Conservation (phyloP, 352 stramenopile genomes). For the Pythium phragmiticola region DNA sequence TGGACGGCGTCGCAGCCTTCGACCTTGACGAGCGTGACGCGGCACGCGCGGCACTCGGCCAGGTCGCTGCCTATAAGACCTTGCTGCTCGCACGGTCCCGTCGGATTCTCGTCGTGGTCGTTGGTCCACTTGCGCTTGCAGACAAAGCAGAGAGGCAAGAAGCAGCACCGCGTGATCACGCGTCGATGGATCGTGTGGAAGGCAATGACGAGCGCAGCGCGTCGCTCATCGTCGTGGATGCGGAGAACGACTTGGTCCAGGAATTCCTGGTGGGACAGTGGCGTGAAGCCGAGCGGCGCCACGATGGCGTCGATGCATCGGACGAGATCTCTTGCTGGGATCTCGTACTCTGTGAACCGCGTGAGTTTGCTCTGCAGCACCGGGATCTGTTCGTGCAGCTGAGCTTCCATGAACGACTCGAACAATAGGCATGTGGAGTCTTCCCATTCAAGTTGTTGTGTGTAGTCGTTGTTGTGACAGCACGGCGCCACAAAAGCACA, state of each 20-base stretch:
- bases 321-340: slow-evolving; percentile 5
- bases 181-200: slow-evolving; percentile 12
- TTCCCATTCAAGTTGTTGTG: slow-evolving; percentile 13
- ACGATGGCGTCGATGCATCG: neutral
- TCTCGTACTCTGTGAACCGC: slow-evolving; percentile 2
- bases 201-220: slow-evolving; percentile 13
- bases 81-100: neutral
- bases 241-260: neutral
- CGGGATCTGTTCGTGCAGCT: slow-evolving; percentile 1
- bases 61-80: neutral
- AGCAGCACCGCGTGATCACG: slow-evolving; percentile 21
- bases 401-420: neutral
- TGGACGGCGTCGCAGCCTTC: slow-evolving; percentile 25
- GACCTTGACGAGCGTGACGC: slow-evolving; percentile 25
- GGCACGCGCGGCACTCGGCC: slow-evolving; percentile 24
- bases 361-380: neutral
- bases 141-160: slow-evolving; percentile 14
- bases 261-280: neutral
- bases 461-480: slow-evolving; percentile 25
- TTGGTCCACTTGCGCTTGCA: slow-evolving; percentile 18
- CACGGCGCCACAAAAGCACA: slow-evolving; percentile 26
- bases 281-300: neutral
- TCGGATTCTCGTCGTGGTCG: neutral
- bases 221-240: slow-evolving; percentile 22
- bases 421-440: neutral